phyloP scores from a whole-genome alignment of 805 yeast genomes.

The Barnettozyma salicaria region DNA sequence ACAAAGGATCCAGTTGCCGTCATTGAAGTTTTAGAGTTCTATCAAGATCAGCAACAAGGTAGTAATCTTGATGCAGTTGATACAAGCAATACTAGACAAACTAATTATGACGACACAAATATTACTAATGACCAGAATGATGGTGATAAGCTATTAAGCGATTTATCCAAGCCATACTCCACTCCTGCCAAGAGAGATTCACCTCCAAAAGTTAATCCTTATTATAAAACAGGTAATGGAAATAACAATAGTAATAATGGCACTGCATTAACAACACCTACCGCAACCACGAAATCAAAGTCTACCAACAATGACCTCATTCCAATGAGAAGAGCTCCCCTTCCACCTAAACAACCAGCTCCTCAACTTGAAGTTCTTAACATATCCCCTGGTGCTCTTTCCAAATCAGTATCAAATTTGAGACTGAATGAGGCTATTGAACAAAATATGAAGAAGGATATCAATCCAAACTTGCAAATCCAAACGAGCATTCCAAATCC shows the following conservation, averaged over 20 bases:
- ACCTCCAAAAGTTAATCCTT: constrained; percentile 32
- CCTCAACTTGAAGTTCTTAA: constrained; percentile 5
- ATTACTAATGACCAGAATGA: constrained; percentile 19
- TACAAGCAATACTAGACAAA: constrained; percentile 16
- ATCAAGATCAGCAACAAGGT: constrained; percentile 36
- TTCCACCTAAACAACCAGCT: constrained; percentile 36
- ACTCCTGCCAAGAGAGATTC: constrained; percentile 39
- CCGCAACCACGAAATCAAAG: too few relatives aligned
- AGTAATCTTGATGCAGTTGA: neutral
- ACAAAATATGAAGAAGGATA: constrained; percentile 7
- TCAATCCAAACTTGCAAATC: constrained; percentile 33
- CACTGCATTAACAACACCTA: too few relatives aligned
- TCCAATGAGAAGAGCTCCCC: constrained; percentile 52
- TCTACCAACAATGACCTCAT: constrained; percentile 29
- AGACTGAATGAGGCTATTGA: constrained; percentile 10
- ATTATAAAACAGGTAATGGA: constrained; percentile 12
- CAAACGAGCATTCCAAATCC: constrained; percentile 25
- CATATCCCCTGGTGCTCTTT: constrained; percentile 7
- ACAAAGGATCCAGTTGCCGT: constrained; percentile 93
- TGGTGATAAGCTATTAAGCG: constrained; percentile 31
- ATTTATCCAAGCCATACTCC: constrained; percentile 37
- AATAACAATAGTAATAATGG: neutral
- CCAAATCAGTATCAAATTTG: constrained; percentile 12
- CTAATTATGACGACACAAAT: constrained; percentile 21
- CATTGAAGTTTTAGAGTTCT: constrained; percentile 82